Conservation (phyloP, 768 basidiomycete genomes). For the Boletus subcaerulescens region DNA sequence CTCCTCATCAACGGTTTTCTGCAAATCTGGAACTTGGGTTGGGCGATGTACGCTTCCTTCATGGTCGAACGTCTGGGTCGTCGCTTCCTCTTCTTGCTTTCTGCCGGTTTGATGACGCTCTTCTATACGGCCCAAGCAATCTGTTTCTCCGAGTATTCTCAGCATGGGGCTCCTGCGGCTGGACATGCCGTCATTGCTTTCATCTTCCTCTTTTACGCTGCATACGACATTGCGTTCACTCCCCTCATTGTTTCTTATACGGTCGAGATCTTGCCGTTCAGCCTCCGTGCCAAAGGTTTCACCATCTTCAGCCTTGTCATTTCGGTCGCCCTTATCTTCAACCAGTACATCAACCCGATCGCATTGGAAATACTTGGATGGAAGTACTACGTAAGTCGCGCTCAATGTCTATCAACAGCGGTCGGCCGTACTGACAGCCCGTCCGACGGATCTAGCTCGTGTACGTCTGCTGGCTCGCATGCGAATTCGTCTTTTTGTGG, state of each 20-base stretch:
- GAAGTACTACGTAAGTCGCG: slow-evolving; percentile 66
- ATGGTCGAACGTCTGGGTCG: slow-evolving; percentile 67
- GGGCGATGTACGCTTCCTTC: slow-evolving; percentile 56
- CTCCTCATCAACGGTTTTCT: slow-evolving; percentile 85
- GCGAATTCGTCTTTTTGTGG: slow-evolving; percentile 64
- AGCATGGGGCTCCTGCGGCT: slow-evolving; percentile 39
- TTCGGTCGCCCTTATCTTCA: slow-evolving; percentile 81
- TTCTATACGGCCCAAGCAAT: slow-evolving; percentile 70
- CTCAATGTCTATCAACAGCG: neutral
- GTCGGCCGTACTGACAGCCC: neutral
- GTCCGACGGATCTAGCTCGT: slow-evolving; percentile 42
- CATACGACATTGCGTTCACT: slow-evolving; percentile 81
- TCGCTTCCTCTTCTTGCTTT: slow-evolving; percentile 66
- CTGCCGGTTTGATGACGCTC: slow-evolving; percentile 54
- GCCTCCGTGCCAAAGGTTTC: slow-evolving; percentile 83
- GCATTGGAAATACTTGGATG: slow-evolving; percentile 61
- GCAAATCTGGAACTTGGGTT: slow-evolving; percentile 75
- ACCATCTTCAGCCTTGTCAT: slow-evolving; percentile 77
- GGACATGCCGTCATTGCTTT: slow-evolving; percentile 76
- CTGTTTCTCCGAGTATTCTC: slow-evolving; percentile 55
- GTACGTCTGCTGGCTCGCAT: slow-evolving; percentile 67
- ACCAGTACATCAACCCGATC: slow-evolving; percentile 85
- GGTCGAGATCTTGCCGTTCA: slow-evolving; percentile 83
- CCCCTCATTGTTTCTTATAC: slow-evolving; percentile 87
- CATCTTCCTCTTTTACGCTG: slow-evolving; percentile 79